Evolutionary conservation across 108 stramenopile species (phyloP), one percentile per base, ranked within the genome.

Genomic region (Nitzschia putrida): DNA sequence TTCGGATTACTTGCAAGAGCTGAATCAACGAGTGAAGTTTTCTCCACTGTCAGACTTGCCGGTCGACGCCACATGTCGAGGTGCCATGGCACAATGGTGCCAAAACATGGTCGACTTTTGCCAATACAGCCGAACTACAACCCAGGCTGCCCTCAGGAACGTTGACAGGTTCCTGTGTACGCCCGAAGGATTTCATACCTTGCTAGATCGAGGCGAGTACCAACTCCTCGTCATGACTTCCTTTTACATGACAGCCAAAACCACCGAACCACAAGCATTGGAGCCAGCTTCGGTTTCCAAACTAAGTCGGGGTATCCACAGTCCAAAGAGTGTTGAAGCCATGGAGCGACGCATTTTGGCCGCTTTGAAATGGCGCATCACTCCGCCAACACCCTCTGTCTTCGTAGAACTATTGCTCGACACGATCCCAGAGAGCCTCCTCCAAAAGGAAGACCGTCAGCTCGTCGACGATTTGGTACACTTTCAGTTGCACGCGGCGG

Each of bases 171-270:
- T 75, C 66, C 34, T 87, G 18, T 37, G 68, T 29, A 53, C 65
- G 25, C 13, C 16, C 3, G 52, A 66, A 18, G 76, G 72, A 0
- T 53, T 53, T 25, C 25, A 22, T 20, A n/a, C 8, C 8, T 49
- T 76, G 3, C 8, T 22, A 0, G 71, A 84, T 54, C 73, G 73
- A 34, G 52, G 56, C 26, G 42, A 56, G 22, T 92, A 82, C 65
- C 91, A 92, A 45, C 74, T 89, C 21, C 88, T 79, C 8, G 83
- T 80, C 64, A 79, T 93, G 79, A 76, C 84, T 12, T 29, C 76
- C 3, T 78, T 88, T 34, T 93, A 85, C 84, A 79, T 80, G 21
- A 78, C 87, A 20, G 83, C 87, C 55, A 93, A 93, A 66, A 85
- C 88, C 18, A 59, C 82, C 58, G 87, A 90, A 66, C 52, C 65